Evolutionary conservation across 2,329 filamentous ascomycete genomes (phyloP), one percentile per base, ranked within the genome.

Genomic region (Hypoxylon sp.): DNA sequence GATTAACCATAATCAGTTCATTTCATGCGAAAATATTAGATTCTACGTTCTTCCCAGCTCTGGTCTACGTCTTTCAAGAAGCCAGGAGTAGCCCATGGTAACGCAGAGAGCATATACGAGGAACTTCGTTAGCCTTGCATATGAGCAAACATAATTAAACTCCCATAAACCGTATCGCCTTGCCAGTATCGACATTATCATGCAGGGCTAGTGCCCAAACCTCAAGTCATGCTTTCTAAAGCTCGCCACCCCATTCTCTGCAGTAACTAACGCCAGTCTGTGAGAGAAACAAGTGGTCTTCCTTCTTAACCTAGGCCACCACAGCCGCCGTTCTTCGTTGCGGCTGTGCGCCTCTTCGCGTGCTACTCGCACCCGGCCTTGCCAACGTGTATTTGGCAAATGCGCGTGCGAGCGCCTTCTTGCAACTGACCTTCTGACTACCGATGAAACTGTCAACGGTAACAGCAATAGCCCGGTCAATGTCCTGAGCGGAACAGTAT

Each of bases 401-500:
- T 3, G 96, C 93, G 65, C 96, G 87, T 0, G 94, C 92, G 48
- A 99, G 86, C 14, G 96, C 94, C 85, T 97, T 98, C 87, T 98
- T 99, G 82, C 93, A 96, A 82, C 93, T 97, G 75, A 98, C 89
- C 84, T 99, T 99, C 80, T 99, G 96, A 75, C 93, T 97, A 67
- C 92, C 93, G 46, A 99, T 93, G 77, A 99, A 99, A 61, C 93
- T 97, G 72, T 98, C 94, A 2, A 99, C 93, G 0, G 96, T 97
- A 5, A 99, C 96, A 13, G 94, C 93, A 76, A 99, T 99, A 63
- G 96, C 96, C 46, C 96, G 93, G 80, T 99, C 96, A 74, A 99
- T 97, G 77, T 99, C 96, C 65, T 92, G 88, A 1, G 92, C 83
- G 5, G 91, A 91, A 80, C 95, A 97, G 83, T 97, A 98, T 73